phyloP scores from a whole-genome alignment of 2,329 filamentous ascomycete genomes.

The Rutstroemia sp. region DNA sequence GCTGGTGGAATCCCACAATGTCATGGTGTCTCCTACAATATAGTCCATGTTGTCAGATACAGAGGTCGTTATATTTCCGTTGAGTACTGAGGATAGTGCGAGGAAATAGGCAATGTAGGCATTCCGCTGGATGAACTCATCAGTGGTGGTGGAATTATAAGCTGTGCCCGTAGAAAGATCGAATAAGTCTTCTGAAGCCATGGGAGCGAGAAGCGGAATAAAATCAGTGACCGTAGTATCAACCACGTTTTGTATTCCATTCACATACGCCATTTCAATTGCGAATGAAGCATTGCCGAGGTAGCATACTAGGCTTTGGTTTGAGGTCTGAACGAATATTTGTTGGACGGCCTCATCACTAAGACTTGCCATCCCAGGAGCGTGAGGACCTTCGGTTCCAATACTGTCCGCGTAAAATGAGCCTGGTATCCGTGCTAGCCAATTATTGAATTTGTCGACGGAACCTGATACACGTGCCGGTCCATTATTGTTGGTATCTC shows the following conservation, averaged over 20 bases:
- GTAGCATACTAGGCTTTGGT: conserved; percentile 9
- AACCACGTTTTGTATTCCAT: neutral
- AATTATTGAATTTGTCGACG: neutral
- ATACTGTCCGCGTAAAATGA: neutral
- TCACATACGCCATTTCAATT: conserved; percentile 8
- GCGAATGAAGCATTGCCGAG: conserved; percentile 15
- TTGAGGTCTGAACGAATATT: conserved; percentile 12
- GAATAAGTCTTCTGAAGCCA: neutral
- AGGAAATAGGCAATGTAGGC: neutral
- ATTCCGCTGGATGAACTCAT: neutral
- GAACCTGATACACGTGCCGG: neutral
- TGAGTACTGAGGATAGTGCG: neutral
- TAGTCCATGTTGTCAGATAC: neutral
- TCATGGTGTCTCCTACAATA: neutral
- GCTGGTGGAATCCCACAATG: neutral
- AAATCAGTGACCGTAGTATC: neutral
- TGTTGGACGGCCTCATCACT: neutral
- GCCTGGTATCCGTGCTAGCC: neutral
- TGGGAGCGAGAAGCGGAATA: neutral
- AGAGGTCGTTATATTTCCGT: neutral
- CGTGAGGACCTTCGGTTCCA: neutral
- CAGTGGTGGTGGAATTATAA: neutral
- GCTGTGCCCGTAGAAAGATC: neutral
- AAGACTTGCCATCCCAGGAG: neutral
- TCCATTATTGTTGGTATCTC: neutral